A percentile compares a stretch with the other conserved stretches of the same genome.
Conservation (phyloP, 345 rosid genomes). For the Luvunga scandens region DNA sequence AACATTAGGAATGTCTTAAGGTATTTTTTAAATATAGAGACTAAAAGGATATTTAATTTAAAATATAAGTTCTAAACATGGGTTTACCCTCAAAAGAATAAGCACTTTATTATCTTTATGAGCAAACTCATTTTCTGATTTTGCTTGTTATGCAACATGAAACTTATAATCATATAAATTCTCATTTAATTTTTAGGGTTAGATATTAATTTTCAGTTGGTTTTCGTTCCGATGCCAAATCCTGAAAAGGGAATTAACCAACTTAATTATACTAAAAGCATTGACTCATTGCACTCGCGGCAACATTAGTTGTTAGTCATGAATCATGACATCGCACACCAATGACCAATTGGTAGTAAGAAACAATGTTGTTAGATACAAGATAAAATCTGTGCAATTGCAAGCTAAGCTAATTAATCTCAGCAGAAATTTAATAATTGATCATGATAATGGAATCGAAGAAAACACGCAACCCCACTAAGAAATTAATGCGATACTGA, state of each 20-base stretch:
- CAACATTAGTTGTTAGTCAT: neutral
- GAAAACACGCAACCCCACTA: constrained; percentile 13
- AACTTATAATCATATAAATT: neutral
- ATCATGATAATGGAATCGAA: neutral
- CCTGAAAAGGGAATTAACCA: too few species aligned
- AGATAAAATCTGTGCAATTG: neutral
- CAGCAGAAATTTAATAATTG: constrained; percentile 7
- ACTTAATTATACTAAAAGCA: neutral
- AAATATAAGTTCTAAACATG: too few species aligned
- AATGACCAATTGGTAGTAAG: constrained; percentile 1
- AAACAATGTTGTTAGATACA: neutral
- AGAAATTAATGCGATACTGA: constrained; percentile 40
- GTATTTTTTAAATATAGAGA: too few species aligned
- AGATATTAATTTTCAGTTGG: too few species aligned
- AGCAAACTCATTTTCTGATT: neutral
- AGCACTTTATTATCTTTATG: neutral
- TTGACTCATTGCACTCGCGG: neutral
- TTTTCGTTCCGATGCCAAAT: too few species aligned
- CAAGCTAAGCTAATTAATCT: neutral
- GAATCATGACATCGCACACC: neutral
- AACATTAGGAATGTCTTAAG: too few species aligned
- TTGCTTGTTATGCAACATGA: neutral
- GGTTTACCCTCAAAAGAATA: too few species aligned
- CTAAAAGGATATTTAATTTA: too few species aligned
- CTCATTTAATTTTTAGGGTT: too few species aligned